These are phyloP conservation scores for Mimosa pudica DNA, from an alignment of 306 rosid genomes.

Conservation along the genomic window DNA sequence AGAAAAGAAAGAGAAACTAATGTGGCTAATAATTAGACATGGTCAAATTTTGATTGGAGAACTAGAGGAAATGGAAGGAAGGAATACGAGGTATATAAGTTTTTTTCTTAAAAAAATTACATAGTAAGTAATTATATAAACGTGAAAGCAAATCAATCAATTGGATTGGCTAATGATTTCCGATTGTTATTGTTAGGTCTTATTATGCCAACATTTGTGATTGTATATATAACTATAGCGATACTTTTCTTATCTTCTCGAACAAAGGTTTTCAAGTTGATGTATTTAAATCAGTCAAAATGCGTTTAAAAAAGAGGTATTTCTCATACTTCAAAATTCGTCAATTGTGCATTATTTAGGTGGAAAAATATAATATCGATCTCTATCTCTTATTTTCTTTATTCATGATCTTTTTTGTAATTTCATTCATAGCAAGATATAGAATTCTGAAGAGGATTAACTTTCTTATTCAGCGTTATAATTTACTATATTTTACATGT, in stretches of 20 bases:
- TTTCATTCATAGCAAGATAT: neutral
- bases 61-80: no score
- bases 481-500: neutral
- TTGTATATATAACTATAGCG: neutral
- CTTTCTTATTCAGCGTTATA: neutral
- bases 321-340: neutral
- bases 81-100: no score
- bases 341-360: neutral
- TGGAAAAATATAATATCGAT: neutral
- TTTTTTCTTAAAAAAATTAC: no score
- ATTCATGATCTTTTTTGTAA: neutral
- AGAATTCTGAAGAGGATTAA: neutral
- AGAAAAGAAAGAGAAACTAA: no score
- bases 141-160: no score
- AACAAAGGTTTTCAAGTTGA: neutral
- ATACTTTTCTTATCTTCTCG: neutral
- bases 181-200: neutral
- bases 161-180: neutral
- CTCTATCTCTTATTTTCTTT: neutral
- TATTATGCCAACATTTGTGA: neutral
- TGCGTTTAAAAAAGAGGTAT: neutral
- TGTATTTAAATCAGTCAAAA: no score
- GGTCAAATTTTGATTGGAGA: no score
- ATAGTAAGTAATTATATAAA: no score
- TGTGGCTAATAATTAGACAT: no score